Evolutionary conservation across 2,329 filamentous ascomycete genomes (phyloP).

Genomic region (Fusarium sp.): DNA sequence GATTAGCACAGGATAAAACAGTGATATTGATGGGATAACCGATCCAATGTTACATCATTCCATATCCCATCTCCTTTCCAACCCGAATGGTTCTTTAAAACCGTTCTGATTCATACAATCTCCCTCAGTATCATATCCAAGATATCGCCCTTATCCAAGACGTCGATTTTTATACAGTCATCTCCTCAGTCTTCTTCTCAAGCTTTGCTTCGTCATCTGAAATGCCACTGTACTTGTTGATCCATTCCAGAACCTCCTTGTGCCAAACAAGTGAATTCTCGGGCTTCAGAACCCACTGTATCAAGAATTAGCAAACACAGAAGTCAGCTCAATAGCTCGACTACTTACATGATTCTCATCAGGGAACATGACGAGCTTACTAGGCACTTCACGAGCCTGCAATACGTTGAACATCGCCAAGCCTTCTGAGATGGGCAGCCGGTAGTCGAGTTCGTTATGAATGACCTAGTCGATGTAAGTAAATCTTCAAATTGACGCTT

Average conservation of each 20-base stretch:
- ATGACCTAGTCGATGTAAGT: slow-evolving; percentile 61
- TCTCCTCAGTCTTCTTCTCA: slow-evolving; percentile 32
- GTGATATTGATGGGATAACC: not conserved
- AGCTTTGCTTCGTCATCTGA: slow-evolving; percentile 37
- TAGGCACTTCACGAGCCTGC: slow-evolving; percentile 79
- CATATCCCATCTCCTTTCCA: not conserved
- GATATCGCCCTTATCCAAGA: not conserved
- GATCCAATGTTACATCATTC: not conserved
- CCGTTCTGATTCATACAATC: not conserved
- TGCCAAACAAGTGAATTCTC: slow-evolving; percentile 96
- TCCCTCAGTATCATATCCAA: not conserved
- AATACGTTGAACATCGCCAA: slow-evolving; percentile 87
- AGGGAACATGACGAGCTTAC: slow-evolving; percentile 82
- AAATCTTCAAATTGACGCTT: not conserved
- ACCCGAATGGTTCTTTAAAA: not conserved
- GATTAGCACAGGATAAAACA: not conserved
- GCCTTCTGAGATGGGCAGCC: slow-evolving; percentile 86
- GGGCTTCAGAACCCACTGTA: slow-evolving; percentile 84
- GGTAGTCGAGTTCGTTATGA: slow-evolving; percentile 90
- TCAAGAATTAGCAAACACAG: not conserved
- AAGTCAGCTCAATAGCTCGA: not conserved
- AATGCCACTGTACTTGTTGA: slow-evolving; percentile 70
- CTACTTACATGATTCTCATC: slow-evolving; percentile 71
- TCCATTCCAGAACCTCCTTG: slow-evolving; percentile 82
- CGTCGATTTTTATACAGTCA: slow-evolving; percentile 21